Conservation (phyloP, 1,139 yeast genomes). For the Nematodospora anomalae region DNA sequence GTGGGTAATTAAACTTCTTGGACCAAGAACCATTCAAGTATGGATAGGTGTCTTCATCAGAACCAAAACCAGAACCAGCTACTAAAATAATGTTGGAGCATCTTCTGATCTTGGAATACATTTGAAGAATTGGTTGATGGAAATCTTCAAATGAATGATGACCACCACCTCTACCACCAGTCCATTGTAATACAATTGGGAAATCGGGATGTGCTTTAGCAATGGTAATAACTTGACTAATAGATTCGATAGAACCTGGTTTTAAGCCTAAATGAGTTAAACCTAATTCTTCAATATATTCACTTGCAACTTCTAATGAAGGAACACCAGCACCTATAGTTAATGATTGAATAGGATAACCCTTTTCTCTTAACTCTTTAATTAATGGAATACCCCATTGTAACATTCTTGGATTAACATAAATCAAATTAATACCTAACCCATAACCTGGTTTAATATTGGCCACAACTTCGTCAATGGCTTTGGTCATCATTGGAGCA, state of each 20-base stretch:
- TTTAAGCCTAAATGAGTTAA: slow-evolving; percentile 92
- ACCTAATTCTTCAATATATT: slow-evolving; percentile 89
- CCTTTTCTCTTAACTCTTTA: slow-evolving; percentile 81
- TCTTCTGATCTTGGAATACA: slow-evolving; percentile 94
- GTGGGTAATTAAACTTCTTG: slow-evolving; percentile 78
- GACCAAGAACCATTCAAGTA: slow-evolving; percentile 98
- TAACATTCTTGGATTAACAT: slow-evolving; percentile 95
- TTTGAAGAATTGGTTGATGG: slow-evolving; percentile 95
- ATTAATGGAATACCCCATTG: slow-evolving; percentile 99
- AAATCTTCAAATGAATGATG: slow-evolving; percentile 98
- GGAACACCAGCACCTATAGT: slow-evolving; percentile 99
- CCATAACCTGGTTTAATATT: slow-evolving; percentile 82
- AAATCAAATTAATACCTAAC: slow-evolving; percentile 85
- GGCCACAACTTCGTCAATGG: slow-evolving; percentile 68
- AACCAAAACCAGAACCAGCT: slow-evolving; percentile 99
- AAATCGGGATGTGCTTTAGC: slow-evolving; percentile 94
- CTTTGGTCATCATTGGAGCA: slow-evolving; percentile 67
- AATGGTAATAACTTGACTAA: slow-evolving; percentile 79
- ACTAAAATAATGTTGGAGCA: slow-evolving; percentile 83
- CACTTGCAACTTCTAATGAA: slow-evolving; percentile 93
- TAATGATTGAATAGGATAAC: slow-evolving; percentile 93
- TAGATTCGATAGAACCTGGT: slow-evolving; percentile 96
- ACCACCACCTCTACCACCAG: slow-evolving; percentile 99
- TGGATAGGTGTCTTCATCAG: slow-evolving; percentile 94
- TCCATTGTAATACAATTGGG: slow-evolving; percentile 98